phyloP scores from a whole-genome alignment of 1,139 yeast species.

The Blastobotrys petasosporus region DNA sequence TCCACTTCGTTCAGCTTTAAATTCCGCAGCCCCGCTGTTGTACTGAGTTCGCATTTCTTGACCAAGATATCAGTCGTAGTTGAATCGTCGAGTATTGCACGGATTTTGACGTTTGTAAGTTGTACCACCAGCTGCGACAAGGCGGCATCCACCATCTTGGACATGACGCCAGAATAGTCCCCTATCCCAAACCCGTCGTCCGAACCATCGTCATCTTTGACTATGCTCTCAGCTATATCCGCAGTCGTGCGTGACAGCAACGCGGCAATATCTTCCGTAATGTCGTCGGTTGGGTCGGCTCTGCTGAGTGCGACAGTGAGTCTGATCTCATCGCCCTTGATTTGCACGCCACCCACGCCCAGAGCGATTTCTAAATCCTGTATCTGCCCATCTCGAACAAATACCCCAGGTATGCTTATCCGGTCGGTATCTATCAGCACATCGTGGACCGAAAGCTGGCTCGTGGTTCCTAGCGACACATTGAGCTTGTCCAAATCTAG shows the following conservation, averaged over 20 bases:
- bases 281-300: slow-evolving; percentile 22
- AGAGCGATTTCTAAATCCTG: slow-evolving; percentile 47
- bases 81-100: slow-evolving; percentile 47
- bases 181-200: slow-evolving; percentile 30
- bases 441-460: slow-evolving; percentile 52
- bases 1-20: slow-evolving; percentile 3
- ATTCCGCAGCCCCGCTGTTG: slow-evolving; percentile 19
- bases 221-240: slow-evolving; percentile 30
- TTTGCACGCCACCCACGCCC: slow-evolving; percentile 60
- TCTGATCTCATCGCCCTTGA: slow-evolving; percentile 52
- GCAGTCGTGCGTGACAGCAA: slow-evolving; percentile 59
- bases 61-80: slow-evolving; percentile 40
- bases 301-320: slow-evolving; percentile 47
- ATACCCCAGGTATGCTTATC: slow-evolving; percentile 58
- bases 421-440: slow-evolving; percentile 70
- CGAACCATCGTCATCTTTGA: slow-evolving; percentile 22
- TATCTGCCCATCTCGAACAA: slow-evolving; percentile 57
- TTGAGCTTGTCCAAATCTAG: slow-evolving; percentile 75
- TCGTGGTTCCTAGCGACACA: slow-evolving; percentile 60
- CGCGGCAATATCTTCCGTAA: slow-evolving; percentile 39
- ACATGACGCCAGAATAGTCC: slow-evolving; percentile 50
- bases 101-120: slow-evolving; percentile 42
- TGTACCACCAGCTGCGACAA: slow-evolving; percentile 53
- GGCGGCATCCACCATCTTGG: slow-evolving; percentile 63
- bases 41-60: slow-evolving; percentile 38